These are phyloP conservation scores for Fusarium temperatum DNA, from an alignment of 2,329 filamentous ascomycete genomes.

Conservation along the genomic window DNA sequence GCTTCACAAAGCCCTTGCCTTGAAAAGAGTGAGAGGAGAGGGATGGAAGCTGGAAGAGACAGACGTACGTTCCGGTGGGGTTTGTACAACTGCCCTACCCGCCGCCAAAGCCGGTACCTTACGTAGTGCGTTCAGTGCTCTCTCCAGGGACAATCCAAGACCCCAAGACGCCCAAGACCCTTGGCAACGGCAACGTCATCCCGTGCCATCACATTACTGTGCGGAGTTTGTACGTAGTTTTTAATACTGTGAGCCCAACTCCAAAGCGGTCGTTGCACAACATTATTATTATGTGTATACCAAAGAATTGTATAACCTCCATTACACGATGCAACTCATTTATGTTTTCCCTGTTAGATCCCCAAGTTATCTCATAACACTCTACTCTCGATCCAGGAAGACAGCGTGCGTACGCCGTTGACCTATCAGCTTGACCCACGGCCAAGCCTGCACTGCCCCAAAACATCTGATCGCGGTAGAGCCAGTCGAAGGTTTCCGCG, in stretches of 20 bases:
- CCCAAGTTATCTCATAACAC: background rate
- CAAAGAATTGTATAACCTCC: background rate
- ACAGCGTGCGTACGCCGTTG: background rate
- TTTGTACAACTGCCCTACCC: slow-evolving; percentile 7
- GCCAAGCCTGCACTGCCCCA: slow-evolving; percentile 27
- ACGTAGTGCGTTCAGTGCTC: slow-evolving; percentile 19
- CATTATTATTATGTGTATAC: background rate
- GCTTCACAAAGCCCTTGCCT: slow-evolving; percentile 13
- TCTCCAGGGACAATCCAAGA: slow-evolving; percentile 7
- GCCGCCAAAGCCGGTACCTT: background rate
- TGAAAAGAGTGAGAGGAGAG: background rate
- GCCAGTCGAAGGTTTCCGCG: slow-evolving; percentile 5
- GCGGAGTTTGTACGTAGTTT: background rate
- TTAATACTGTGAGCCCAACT: background rate
- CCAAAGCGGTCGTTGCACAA: background rate
- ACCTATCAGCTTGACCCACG: slow-evolving; percentile 13
- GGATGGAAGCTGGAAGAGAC: slow-evolving; percentile 10
- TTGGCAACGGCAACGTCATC: slow-evolving; percentile 31
- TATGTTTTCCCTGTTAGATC: background rate
- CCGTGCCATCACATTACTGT: slow-evolving; percentile 13
- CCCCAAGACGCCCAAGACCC: slow-evolving; percentile 27
- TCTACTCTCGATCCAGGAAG: background rate
- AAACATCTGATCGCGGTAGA: slow-evolving; percentile 8
- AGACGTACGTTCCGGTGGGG: slow-evolving; percentile 36
- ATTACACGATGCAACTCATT: background rate